A percentile compares a stretch with the other conserved stretches of the same genome.
Evolutionary conservation across 192 early-diverging fungal genomes (phyloP).

Genomic region (Dissophora globulifera): DNA sequence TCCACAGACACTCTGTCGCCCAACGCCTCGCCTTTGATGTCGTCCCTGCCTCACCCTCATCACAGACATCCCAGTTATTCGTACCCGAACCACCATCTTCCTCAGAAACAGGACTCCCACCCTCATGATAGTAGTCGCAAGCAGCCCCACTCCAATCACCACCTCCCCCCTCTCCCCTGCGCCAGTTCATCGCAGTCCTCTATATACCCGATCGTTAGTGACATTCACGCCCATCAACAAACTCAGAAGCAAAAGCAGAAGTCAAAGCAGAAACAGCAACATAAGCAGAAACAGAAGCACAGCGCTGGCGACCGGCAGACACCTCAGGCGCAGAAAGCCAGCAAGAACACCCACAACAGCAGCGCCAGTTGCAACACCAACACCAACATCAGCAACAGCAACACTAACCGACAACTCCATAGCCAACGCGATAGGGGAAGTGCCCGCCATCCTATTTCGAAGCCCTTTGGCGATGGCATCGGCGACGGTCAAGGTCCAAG

Average conservation of each 20-base stretch:
- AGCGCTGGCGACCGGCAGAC: background rate
- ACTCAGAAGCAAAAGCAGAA: background rate
- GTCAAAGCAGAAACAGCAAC: background rate
- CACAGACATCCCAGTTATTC: background rate
- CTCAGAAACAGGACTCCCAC: background rate
- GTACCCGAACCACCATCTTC: background rate
- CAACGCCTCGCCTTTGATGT: background rate
- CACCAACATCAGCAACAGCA: background rate
- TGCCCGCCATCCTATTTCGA: background rate
- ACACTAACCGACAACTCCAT: constrained; percentile 23
- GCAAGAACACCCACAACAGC: background rate
- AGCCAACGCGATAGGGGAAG: constrained; percentile 19
- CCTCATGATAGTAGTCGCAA: too few species aligned
- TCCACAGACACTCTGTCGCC: too few species aligned
- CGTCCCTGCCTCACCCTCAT: constrained; percentile 2
- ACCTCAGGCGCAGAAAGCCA: background rate
- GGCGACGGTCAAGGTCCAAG: background rate
- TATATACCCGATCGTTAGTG: background rate
- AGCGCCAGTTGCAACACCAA: background rate
- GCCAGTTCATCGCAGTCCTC: too few species aligned
- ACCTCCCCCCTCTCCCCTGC: too few species aligned
- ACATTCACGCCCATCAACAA: background rate
- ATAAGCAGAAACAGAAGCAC: background rate
- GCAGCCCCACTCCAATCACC: too few species aligned
- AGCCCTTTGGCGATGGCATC: background rate